phyloP scores from a whole-genome alignment of 225 moss, liverwort and hornwort genomes.

The Bryum argenteum region DNA sequence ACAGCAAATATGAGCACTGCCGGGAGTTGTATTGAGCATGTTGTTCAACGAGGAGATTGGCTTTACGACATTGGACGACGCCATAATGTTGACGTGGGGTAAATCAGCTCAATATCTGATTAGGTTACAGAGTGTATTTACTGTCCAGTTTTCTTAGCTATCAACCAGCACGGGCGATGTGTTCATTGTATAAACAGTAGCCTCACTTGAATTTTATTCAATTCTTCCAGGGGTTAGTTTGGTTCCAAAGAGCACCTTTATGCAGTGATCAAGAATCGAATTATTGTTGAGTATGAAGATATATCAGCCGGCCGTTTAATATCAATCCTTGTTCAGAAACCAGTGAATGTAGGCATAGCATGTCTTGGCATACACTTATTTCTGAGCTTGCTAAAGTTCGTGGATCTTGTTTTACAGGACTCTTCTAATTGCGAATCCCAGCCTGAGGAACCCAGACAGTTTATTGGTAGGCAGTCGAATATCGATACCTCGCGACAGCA shows the following conservation, averaged over 20 bases:
- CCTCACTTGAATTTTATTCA: background rate
- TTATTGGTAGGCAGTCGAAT: conserved; percentile 66
- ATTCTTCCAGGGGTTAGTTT: background rate
- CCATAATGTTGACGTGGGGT: conserved; percentile 77
- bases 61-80: conserved; percentile 70
- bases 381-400: conserved; percentile 8
- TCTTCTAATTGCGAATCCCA: conserved; percentile 69
- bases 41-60: conserved; percentile 77
- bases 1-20: conserved; percentile 44
- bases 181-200: background rate
- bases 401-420: conserved; percentile 45
- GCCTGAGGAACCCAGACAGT: conserved; percentile 60
- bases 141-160: background rate
- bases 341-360: conserved; percentile 14
- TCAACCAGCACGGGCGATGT: background rate
- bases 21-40: conserved; percentile 59
- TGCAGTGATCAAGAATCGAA: background rate
- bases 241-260: background rate
- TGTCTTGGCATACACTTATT: background rate
- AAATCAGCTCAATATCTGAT: background rate
- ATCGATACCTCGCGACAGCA: conserved; percentile 52
- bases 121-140: background rate
- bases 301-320: background rate
- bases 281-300: conserved; percentile 4
- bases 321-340: background rate